These are phyloP conservation scores for Alternaria consortialis DNA, from an alignment of 2,329 filamentous ascomycete species.

Conservation along the genomic window DNA sequence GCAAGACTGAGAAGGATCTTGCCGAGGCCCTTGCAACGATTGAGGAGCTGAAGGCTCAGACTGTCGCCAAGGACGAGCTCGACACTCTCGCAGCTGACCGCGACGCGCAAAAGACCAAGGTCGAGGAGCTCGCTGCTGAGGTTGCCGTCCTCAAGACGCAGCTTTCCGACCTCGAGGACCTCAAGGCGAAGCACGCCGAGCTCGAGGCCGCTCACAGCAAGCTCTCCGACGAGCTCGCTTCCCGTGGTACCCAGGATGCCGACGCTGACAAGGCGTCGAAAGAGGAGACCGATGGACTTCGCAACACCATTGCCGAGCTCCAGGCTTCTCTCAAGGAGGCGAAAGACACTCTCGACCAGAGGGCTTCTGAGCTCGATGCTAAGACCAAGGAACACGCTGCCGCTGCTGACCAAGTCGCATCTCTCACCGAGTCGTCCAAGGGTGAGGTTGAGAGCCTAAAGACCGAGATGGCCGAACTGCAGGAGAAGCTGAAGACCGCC, in stretches of 20 bases:
- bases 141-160: constrained; percentile 36
- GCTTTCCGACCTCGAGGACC: constrained; percentile 28
- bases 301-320: constrained; percentile 40
- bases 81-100: constrained; percentile 38
- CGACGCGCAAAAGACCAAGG: constrained; percentile 31
- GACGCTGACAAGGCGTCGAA: constrained; percentile 27
- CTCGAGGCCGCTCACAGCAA: constrained; percentile 29
- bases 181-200: constrained; percentile 26
- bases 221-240: constrained; percentile 22
- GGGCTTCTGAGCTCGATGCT: constrained; percentile 30
- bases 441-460: constrained; percentile 34
- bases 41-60: constrained; percentile 30
- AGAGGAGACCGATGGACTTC: constrained; percentile 33
- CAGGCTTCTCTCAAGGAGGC: constrained; percentile 31
- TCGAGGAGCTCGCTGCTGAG: constrained; percentile 34
- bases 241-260: constrained; percentile 32
- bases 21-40: constrained; percentile 31
- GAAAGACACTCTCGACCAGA: constrained; percentile 30
- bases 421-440: constrained; percentile 31
- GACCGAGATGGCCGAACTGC: constrained; percentile 33
- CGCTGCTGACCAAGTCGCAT: constrained; percentile 21
- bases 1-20: constrained; percentile 27
- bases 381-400: constrained; percentile 31
- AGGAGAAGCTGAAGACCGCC: constrained; percentile 35
- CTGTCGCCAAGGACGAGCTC: constrained; percentile 37